Conservation (phyloP, 2,329 filamentous ascomycete species). For the Neopestalotiopsis sp. region DNA sequence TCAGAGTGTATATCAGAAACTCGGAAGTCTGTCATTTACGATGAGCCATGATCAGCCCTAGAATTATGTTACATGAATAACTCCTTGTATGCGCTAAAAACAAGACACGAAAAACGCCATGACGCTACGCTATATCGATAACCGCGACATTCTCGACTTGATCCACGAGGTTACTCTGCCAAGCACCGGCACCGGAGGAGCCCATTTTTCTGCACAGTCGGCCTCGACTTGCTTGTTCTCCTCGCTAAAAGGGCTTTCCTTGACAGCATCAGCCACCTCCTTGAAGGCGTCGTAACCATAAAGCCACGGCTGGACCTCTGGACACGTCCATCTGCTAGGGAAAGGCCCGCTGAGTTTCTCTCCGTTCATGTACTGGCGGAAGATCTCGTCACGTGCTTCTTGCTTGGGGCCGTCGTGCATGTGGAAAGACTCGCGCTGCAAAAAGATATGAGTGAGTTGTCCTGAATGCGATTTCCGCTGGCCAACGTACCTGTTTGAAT, state of each 20-base stretch:
- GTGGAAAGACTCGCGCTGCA: conserved; percentile 56
- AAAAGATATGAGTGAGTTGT: background rate
- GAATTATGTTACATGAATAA: conserved; percentile 10
- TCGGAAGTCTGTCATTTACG: background rate
- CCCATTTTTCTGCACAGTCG: background rate
- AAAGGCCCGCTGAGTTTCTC: conserved; percentile 56
- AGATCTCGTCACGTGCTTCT: conserved; percentile 59
- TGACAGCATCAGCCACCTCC: conserved; percentile 51
- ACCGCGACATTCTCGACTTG: conserved; percentile 8
- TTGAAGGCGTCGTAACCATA: conserved; percentile 67
- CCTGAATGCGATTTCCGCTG: background rate
- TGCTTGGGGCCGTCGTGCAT: conserved; percentile 62
- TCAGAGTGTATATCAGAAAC: too few species aligned
- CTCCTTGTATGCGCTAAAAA: conserved; percentile 1
- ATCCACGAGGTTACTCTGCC: conserved; percentile 9
- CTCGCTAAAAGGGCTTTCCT: conserved; percentile 25
- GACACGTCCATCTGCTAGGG: conserved; percentile 68
- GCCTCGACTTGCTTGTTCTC: background rate
- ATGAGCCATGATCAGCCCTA: background rate
- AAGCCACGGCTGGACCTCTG: conserved; percentile 65
- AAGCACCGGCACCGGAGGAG: background rate
- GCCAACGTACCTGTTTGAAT: conserved; percentile 49
- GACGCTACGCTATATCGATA: background rate
- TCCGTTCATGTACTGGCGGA: conserved; percentile 59
- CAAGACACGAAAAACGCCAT: background rate